Base-by-base conservation (phyloP, 2,329 filamentous ascomycete genomes). In the Curvularia hawaiiensis region DNA sequence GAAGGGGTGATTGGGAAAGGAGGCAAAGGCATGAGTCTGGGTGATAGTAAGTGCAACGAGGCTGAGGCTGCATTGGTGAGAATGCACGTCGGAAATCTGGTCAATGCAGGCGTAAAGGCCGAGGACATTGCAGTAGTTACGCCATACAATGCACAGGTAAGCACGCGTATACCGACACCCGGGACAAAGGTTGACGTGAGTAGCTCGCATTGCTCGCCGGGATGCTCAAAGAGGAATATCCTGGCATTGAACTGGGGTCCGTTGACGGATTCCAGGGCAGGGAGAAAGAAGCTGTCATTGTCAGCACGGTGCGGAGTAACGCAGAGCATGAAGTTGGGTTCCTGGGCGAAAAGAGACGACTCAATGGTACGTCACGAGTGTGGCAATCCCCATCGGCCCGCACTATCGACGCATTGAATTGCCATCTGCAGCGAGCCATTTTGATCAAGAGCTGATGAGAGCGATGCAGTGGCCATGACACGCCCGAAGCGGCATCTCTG, bases 231-330 rank as follows among this genome's bases (percentile, higher is more conserved):
- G 90, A 95, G 59, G 80, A 82, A 39, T 96, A 90, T 68, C 90
- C 90, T 0, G 92, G 90, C 12, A 87, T 99, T 50, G 95, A 99
- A 76, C 82, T 99, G n/a, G 95, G 95, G 33, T 97, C 92, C 68
- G 91, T 99, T 2, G 95, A 99, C 76, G 95, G 94, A 2, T 99
- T 99, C 74, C 95, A 99, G 76, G 95, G 95, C 33, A 87, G 95
- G 18, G 95, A 99, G 77, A 99, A 99, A 77, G 95, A 99, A 76
- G 95, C 91, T 2, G 89, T 99, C 16, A 85, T 99, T 39, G 88
- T 99, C 50, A 96, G 90, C 75, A 84, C 98, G n/a, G 95, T 99
- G 55, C 85, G 95, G 64, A 97, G 93, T 77, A 99, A 99, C 73
- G 65, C 86, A 6, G 86, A 92, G 48, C 87, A 88, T 50, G 92